phyloP scores from a whole-genome alignment of 108 stramenopile genomes.

The Skeletonema potamos region DNA sequence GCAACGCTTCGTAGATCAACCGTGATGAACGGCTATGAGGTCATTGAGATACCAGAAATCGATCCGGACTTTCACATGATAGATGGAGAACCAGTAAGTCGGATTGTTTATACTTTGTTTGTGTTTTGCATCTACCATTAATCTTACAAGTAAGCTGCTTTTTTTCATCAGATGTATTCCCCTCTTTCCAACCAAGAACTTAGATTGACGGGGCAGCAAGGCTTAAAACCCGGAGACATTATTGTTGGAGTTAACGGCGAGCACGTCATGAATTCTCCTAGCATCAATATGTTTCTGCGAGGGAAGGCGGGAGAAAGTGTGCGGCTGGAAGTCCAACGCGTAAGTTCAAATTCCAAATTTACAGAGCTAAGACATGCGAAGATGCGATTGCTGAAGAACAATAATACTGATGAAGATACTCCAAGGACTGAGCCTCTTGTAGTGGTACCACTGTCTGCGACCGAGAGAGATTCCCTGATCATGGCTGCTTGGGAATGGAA shows the following conservation, averaged over 20 bases:
- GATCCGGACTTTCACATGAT: slow-evolving; percentile 72
- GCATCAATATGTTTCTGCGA: slow-evolving; percentile 65
- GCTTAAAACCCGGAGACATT: slow-evolving; percentile 68
- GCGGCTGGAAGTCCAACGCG: slow-evolving; percentile 62
- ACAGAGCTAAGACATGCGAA: background rate
- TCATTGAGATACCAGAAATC: slow-evolving; percentile 50
- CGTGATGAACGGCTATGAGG: slow-evolving; percentile 67
- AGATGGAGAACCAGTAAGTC: slow-evolving; percentile 27
- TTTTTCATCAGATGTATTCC: slow-evolving; percentile 47
- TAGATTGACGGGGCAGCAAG: slow-evolving; percentile 57
- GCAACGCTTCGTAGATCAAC: slow-evolving; percentile 51
- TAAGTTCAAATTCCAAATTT: slow-evolving; percentile 28
- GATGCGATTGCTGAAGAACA: slow-evolving; percentile 20
- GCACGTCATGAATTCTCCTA: slow-evolving; percentile 63
- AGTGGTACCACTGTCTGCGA: slow-evolving; percentile 49
- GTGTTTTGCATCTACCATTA: too few species aligned
- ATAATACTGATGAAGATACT: slow-evolving; percentile 12
- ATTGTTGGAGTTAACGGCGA: slow-evolving; percentile 77
- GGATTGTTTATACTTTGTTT: too few species aligned
- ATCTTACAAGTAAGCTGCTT: too few species aligned
- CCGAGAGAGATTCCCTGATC: slow-evolving; percentile 39
- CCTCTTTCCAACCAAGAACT: slow-evolving; percentile 57
- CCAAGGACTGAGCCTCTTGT: slow-evolving; percentile 34
- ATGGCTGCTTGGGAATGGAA: slow-evolving; percentile 79
- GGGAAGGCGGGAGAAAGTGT: slow-evolving; percentile 56